A percentile compares a stretch with the other conserved stretches of the same genome.
Evolutionary conservation across 1,284 basidiomycete genomes (phyloP).

Genomic region (Mycosarcoma mackinlayi): DNA sequence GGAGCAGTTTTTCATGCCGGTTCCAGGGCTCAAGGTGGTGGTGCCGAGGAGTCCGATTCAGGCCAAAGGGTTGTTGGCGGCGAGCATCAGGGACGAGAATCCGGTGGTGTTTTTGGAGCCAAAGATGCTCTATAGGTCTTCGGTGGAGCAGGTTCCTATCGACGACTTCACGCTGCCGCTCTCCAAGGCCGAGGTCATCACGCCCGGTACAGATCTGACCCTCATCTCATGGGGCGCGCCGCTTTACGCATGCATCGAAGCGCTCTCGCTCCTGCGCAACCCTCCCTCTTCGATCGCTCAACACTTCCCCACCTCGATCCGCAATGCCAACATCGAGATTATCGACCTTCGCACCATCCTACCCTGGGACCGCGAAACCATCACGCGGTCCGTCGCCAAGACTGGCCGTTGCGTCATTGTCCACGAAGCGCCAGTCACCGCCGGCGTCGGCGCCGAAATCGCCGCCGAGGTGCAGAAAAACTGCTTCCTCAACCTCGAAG

Average conservation of each 20-base stretch:
- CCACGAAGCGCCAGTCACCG: constrained; percentile 62
- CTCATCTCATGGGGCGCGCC: constrained; percentile 91
- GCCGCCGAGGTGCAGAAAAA: constrained; percentile 54
- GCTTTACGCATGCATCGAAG: constrained; percentile 86
- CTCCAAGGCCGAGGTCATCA: constrained; percentile 79
- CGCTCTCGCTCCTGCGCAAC: constrained; percentile 75
- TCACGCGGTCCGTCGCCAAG: constrained; percentile 49
- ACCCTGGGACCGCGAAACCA: constrained; percentile 83
- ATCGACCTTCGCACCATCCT: constrained; percentile 90
- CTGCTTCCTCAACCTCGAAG: constrained; percentile 60
- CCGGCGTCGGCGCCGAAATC: constrained; percentile 59
- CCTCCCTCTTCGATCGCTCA: constrained; percentile 77
- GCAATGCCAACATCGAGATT: constrained; percentile 81
- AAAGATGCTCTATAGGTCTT: constrained; percentile 85
- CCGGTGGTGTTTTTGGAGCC: constrained; percentile 95
- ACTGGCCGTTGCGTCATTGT: constrained; percentile 62
- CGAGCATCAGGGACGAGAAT: constrained; percentile 88
- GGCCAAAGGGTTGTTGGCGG: constrained; percentile 88
- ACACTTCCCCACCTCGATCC: constrained; percentile 78
- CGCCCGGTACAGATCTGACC: constrained; percentile 82
- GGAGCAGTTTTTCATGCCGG: constrained; percentile 88
- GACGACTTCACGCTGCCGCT: constrained; percentile 87
- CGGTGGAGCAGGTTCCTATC: constrained; percentile 90
- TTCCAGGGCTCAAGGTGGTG: constrained; percentile 88
- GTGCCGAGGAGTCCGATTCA: constrained; percentile 92